A percentile compares a stretch with the other conserved stretches of the same genome.
Evolutionary conservation across 768 basidiomycete species (phyloP).

Genomic region (Boletus huronensis): DNA sequence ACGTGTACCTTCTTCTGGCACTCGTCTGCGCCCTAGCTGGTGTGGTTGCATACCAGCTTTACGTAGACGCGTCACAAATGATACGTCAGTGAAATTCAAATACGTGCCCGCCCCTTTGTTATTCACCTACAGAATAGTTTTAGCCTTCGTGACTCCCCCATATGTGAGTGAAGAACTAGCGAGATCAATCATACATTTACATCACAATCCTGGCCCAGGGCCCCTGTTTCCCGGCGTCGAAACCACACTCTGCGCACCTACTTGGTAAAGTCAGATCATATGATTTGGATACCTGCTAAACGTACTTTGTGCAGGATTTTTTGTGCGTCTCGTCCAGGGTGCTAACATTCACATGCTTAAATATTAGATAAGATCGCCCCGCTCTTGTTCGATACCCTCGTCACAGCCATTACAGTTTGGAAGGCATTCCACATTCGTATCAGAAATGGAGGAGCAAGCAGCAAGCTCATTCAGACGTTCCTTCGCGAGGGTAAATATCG

Average conservation of each 20-base stretch:
- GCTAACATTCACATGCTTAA: conserved; percentile 2
- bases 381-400: conserved; percentile 74
- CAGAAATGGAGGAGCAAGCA: conserved; percentile 71
- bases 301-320: conserved; percentile 43
- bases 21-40: conserved; percentile 66
- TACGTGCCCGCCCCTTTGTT: neutral
- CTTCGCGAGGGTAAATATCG: conserved; percentile 62
- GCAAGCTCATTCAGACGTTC: conserved; percentile 79
- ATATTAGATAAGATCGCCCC: conserved; percentile 62
- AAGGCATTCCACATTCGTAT: conserved; percentile 76
- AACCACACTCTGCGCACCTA: conserved; percentile 79
- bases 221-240: conserved; percentile 78
- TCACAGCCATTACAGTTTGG: conserved; percentile 77
- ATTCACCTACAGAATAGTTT: conserved; percentile 39
- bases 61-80: conserved; percentile 78
- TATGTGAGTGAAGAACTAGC: conserved; percentile 39
- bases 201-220: conserved; percentile 42
- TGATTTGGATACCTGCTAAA: conserved; percentile 2
- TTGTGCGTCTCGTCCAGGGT: conserved; percentile 39
- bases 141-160: conserved; percentile 63
- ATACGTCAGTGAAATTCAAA: conserved; percentile 44
- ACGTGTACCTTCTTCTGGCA: conserved; percentile 58
- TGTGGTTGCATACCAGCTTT: conserved; percentile 78
- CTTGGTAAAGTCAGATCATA: conserved; percentile 48
- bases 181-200: neutral